Evolutionary conservation across 768 basidiomycete genomes (phyloP).

Genomic region (Dioszegia aurantiaca): DNA sequence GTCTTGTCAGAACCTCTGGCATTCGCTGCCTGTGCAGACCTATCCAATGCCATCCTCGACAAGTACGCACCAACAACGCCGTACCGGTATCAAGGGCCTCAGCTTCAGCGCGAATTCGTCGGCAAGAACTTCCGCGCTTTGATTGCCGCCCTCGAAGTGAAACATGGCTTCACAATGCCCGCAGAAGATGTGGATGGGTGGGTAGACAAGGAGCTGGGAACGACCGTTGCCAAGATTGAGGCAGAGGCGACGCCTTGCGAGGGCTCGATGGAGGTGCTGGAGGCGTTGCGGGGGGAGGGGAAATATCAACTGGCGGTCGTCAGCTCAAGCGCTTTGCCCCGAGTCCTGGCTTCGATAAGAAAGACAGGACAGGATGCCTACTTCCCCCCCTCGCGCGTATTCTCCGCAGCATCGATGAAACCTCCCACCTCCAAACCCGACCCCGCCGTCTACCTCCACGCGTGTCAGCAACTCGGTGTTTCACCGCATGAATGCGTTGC

Average conservation of each 20-base stretch:
- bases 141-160: conserved; percentile 23
- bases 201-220: conserved; percentile 23
- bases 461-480: conserved; percentile 29
- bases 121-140: conserved; percentile 32
- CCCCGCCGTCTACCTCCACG: conserved; percentile 33
- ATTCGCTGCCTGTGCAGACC: conserved; percentile 26
- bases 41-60: conserved; percentile 29
- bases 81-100: conserved; percentile 19
- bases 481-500: conserved; percentile 25
- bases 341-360: conserved; percentile 28
- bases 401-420: conserved; percentile 28
- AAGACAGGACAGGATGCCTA: conserved; percentile 25
- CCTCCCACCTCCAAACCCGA: conserved; percentile 37
- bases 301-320: conserved; percentile 32
- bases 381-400: conserved; percentile 24
- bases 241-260: conserved; percentile 19
- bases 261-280: conserved; percentile 24
- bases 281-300: conserved; percentile 11
- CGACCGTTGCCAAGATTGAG: conserved; percentile 20
- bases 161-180: conserved; percentile 26
- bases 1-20: conserved; percentile 28
- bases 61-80: conserved; percentile 11
- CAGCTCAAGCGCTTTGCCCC: conserved; percentile 22
- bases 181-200: conserved; percentile 24
- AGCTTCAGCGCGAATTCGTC: conserved; percentile 32